A percentile compares a stretch with the other conserved stretches of the same genome.
Conservation (phyloP, 129 eudicot genomes). For the Artemisia annua region DNA sequence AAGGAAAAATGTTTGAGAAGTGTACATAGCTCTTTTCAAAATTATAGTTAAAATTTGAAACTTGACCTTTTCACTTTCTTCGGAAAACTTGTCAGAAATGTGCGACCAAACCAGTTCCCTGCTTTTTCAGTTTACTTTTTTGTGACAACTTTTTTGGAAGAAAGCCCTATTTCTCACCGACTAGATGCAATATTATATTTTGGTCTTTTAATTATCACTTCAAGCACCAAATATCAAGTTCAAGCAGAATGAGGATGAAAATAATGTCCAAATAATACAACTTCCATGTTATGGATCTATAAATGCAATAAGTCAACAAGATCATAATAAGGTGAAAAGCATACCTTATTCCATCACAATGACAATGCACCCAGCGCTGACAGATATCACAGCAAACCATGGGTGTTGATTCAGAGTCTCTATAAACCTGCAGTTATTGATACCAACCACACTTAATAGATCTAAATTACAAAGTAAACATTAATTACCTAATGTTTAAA, state of each 20-base stretch:
- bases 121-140: too few species aligned
- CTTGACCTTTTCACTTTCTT: too few species aligned
- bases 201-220: constrained; percentile 2
- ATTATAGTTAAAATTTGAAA: too few species aligned
- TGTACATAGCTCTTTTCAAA: too few species aligned
- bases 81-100: too few species aligned
- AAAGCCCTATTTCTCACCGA: too few species aligned
- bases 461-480: background rate
- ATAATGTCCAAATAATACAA: background rate
- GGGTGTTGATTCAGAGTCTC: constrained; percentile 98
- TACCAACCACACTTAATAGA: background rate
- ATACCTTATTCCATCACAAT: constrained; percentile 93
- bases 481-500: too few species aligned
- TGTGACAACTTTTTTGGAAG: too few species aligned
- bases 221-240: background rate
- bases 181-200: too few species aligned
- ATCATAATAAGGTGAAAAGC: constrained; percentile 27
- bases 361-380: constrained; percentile 97
- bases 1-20: too few species aligned
- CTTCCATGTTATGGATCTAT: background rate
- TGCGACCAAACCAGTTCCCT: too few species aligned
- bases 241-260: constrained; percentile 14
- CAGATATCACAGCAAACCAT: constrained; percentile 99
- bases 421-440: constrained; percentile 65
- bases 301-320: constrained; percentile 14